Conservation (phyloP, 306 rosid genomes). For the Glycyrrhiza uralensis region DNA sequence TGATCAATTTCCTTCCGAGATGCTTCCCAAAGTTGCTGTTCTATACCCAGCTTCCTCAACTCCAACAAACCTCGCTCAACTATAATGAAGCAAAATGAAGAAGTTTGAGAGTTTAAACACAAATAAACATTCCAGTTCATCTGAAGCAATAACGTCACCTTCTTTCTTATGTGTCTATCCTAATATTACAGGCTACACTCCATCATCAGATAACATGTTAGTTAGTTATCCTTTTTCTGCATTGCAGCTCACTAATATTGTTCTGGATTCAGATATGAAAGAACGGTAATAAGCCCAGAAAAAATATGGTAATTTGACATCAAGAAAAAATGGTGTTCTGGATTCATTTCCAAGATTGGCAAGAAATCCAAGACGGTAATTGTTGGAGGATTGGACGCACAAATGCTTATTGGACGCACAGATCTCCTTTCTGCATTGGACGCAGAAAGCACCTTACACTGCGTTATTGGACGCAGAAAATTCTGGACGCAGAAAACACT, state of each 20-base stretch:
- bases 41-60: slow-evolving; percentile 90
- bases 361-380: too few species aligned
- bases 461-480: too few species aligned
- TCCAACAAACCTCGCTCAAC: slow-evolving; percentile 89
- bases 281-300: background rate
- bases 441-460: too few species aligned
- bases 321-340: too few species aligned
- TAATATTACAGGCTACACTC: background rate
- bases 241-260: background rate
- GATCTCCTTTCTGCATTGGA: too few species aligned
- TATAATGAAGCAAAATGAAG: slow-evolving; percentile 37
- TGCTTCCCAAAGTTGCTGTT: slow-evolving; percentile 97
- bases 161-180: background rate
- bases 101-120: background rate
- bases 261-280: background rate
- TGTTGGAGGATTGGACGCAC: too few species aligned
- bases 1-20: slow-evolving; percentile 86
- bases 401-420: too few species aligned
- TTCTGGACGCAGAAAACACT: too few species aligned
- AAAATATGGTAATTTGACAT: too few species aligned
- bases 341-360: too few species aligned
- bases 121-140: background rate
- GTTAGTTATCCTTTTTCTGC: background rate
- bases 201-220: background rate
- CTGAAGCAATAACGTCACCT: background rate